These are phyloP conservation scores for Cordyceps farinosa DNA, from an alignment of 2,329 filamentous ascomycete genomes.

Conservation along the genomic window DNA sequence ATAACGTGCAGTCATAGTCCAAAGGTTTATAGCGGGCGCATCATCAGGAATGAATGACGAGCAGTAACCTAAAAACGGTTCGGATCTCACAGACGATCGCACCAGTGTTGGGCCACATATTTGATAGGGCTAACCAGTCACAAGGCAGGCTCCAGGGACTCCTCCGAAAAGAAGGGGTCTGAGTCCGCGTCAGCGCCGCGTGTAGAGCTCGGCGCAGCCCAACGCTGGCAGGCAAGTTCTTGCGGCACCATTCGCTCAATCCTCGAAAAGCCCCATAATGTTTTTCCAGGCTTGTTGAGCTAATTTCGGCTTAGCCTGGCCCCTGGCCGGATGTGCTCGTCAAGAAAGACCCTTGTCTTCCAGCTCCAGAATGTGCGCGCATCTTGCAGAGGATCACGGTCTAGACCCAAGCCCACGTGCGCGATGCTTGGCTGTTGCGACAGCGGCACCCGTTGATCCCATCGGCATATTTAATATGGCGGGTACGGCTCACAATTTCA, in stretches of 20 bases:
- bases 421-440: not conserved
- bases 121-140: not conserved
- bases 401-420: constrained; percentile 3
- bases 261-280: not conserved
- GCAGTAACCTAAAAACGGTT: not conserved
- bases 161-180: not conserved
- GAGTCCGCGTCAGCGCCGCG: not conserved
- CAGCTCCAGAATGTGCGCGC: too few species aligned
- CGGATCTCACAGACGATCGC: not conserved
- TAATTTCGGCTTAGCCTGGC: not conserved
- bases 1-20: too few species aligned
- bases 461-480: not conserved
- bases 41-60: too few species aligned
- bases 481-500: not conserved
- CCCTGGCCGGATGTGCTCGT: not conserved
- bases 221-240: not conserved
- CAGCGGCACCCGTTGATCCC: not conserved
- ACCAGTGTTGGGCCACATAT: not conserved
- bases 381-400: not conserved
- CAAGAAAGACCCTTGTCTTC: too few species aligned
- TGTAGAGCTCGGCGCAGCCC: not conserved
- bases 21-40: too few species aligned
- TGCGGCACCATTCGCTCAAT: not conserved
- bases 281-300: not conserved
- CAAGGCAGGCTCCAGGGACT: not conserved